Base-by-base conservation (phyloP, 2,329 filamentous ascomycete genomes). In the Bisporella sp. region DNA sequence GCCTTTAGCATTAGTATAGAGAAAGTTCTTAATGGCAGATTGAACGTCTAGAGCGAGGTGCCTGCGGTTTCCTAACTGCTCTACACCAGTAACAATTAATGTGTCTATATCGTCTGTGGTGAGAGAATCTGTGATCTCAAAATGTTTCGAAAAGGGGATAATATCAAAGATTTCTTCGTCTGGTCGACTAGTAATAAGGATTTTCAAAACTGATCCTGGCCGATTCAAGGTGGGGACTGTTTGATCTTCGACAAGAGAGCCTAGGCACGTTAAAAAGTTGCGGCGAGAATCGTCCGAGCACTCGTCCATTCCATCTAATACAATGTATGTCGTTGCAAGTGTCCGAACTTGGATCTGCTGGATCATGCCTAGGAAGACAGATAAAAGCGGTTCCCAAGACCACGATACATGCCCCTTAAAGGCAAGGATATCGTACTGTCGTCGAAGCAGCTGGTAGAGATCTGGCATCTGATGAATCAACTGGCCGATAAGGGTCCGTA, bases 231-330 rank as follows among this genome's bases (percentile, higher is more conserved):
- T 35, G 4, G 32, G 32, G 21, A 11, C 12, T 12, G n/a, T 35
- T 31, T 45, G 31, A 40, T 45, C 41, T 37, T 49, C 48, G 31
- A 49, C 21, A 7, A 45, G 21, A 4, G 6, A 12, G 2, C 31
- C 5, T 30, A 49, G 5, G 11, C 48, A 49, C 4, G 29, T 42
- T 5, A 45, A 13, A n/a, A 49, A 8, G 4, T 4, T 45, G 4
- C 31, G 5, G 5, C 40, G 40, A 45, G 48, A 49, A 2, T 45
- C 48, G 8, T 11, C 13, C 8, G 6, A 12, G 28, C 42, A 49
- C 30, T 49, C 48, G 29, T 49, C 48, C 7, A 49, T 7, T 30
- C 12, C 48, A 35, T 49, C 42, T n/a, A 45, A 13, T 5, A 49
- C 21, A 31, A 49, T 45, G 32, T 49, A 49, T 4, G 21, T 41